Base-by-base conservation (phyloP, 768 basidiomycete species). In the Tricholoma furcatifolium region DNA sequence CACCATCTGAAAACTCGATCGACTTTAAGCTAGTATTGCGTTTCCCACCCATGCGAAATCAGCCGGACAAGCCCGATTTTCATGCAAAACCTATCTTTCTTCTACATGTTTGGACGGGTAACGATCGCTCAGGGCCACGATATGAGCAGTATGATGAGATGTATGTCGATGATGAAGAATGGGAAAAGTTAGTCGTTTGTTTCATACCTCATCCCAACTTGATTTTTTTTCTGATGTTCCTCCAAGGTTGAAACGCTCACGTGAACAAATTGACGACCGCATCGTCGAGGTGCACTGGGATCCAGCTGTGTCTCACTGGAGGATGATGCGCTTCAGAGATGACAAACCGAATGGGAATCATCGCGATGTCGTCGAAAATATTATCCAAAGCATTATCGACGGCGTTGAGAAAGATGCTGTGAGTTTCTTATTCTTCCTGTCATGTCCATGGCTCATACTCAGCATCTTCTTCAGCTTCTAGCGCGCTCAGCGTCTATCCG, bases 281-380 rank as follows among this genome's bases (percentile, higher is more conserved):
- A 81, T 98, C 35, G 87, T 98, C 17, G 97, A 99, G 67, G 94
- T 96, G 15, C 84, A 86, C 58, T 98, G 97, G 96, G 88, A 96
- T 60, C 53, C 78, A 6, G 65, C 59, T n/a, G 61, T 72, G 21
- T 77, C 78, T 27, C 74, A 76, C 42, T 98, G 95, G 94, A 84
- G 83, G 52, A 85, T 93, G 81, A 85, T 98, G 84, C 83, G 97
- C 42, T 95, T 96, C 66, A 72, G 97, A 61, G 85, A 96, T 62
- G 97, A 99, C 69, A 99, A 99, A 68, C 88, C 84, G 3, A 72
- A 95, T 57, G 97, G 93, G 14, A 99, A 99, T 68, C 93, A 91
- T 67, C 80, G 78, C 54, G 80, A 72, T 27, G 84, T 93, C 50
- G 93, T 98, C 43, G 84, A 91, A 51, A 91, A 87, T 58, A 93